Conservation (phyloP, 768 basidiomycete species). For the Lyophyllum shimeji region DNA sequence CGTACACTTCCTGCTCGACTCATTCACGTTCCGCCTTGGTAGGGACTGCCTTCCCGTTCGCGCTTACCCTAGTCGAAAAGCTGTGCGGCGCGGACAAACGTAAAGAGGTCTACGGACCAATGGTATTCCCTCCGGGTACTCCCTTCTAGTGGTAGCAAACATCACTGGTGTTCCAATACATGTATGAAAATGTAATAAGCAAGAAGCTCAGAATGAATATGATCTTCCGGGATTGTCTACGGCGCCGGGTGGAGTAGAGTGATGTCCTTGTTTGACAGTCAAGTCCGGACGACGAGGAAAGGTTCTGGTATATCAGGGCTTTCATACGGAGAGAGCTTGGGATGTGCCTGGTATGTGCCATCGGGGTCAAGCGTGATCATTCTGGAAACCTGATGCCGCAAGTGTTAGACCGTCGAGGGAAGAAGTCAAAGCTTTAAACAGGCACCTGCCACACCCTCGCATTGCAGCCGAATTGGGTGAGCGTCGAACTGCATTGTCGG, state of each 20-base stretch:
- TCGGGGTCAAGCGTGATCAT: constrained; percentile 33
- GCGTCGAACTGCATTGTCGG: constrained; percentile 45
- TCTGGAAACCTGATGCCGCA: constrained; percentile 43
- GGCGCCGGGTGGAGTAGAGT: neutral
- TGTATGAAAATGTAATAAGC: neutral
- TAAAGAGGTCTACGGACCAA: constrained; percentile 59
- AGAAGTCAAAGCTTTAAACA: constrained; percentile 3
- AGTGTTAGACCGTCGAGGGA: neutral
- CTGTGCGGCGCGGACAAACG: constrained; percentile 65
- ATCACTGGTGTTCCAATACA: neutral
- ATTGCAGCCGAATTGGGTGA: constrained; percentile 67
- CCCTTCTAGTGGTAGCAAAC: constrained; percentile 26
- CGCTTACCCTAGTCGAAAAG: constrained; percentile 70
- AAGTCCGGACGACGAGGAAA: constrained; percentile 66
- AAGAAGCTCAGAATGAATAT: neutral
- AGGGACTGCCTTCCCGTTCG: constrained; percentile 80
- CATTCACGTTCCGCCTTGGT: neutral
- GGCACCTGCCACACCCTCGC: constrained; percentile 69
- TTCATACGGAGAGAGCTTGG: constrained; percentile 53
- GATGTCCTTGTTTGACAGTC: constrained; percentile 2
- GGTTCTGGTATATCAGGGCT: constrained; percentile 69
- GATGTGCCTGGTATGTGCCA: constrained; percentile 36
- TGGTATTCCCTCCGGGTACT: constrained; percentile 66
- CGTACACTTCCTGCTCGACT: neutral
- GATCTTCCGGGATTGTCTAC: neutral